A percentile compares a stretch with the other conserved stretches of the same genome.
These are phyloP conservation scores for Prototheca wickerhamii DNA, from an alignment of 163 green algal genomes.

Conservation along the genomic window DNA sequence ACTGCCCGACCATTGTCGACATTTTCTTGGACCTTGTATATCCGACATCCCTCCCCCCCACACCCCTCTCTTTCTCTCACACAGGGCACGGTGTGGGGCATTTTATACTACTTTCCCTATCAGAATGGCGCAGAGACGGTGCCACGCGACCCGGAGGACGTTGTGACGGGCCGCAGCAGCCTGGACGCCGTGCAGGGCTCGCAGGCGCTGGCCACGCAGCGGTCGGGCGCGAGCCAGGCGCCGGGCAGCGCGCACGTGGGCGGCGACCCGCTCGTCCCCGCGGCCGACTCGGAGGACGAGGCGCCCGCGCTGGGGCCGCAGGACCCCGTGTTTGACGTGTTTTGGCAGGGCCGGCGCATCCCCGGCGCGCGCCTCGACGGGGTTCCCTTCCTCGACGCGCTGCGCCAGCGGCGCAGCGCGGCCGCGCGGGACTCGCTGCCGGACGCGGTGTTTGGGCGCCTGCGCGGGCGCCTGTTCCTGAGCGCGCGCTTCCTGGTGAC, in stretches of 20 bases:
- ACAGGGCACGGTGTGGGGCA: conserved; percentile 49
- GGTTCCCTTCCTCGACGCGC: conserved; percentile 61
- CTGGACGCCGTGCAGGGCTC: background rate
- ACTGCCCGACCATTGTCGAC: background rate
- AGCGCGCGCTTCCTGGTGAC: conserved; percentile 61
- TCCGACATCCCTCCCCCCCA: background rate
- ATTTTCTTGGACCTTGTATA: background rate
- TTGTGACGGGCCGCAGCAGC: background rate
- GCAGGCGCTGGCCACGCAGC: too few relatives aligned
- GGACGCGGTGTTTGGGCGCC: conserved; percentile 56
- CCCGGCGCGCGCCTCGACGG: conserved; percentile 58
- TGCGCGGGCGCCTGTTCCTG: conserved; percentile 74
- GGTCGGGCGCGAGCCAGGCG: background rate
- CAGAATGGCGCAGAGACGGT: conserved; percentile 56
- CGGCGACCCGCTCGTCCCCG: too few relatives aligned
- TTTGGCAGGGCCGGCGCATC: conserved; percentile 76
- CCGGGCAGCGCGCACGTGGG: background rate
- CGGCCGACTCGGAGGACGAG: background rate
- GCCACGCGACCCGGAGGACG: conserved; percentile 36
- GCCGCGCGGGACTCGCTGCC: conserved; percentile 48
- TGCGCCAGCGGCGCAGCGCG: conserved; percentile 47
- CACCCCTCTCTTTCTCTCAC: background rate
- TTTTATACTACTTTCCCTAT: conserved; percentile 76
- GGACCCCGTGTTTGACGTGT: conserved; percentile 55
- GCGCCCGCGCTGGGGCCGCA: background rate